Conservation (phyloP, 345 rosid species). For the Iberis pinnata region DNA sequence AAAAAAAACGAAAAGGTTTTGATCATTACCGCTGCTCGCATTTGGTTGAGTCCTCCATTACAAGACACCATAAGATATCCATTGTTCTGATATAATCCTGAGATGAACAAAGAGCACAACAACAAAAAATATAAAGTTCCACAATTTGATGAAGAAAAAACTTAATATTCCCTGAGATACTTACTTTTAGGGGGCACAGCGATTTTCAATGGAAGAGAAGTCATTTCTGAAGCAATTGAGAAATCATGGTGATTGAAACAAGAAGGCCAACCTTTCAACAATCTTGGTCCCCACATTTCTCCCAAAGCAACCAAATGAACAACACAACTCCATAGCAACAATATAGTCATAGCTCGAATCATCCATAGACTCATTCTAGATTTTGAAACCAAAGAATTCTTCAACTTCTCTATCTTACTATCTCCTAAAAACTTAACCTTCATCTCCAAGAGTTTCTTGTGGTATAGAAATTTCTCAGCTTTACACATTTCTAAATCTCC, state of each 20-base stretch:
- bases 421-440: conserved; percentile 44
- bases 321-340: conserved; percentile 89
- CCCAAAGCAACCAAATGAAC: conserved; percentile 88
- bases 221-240: conserved; percentile 34
- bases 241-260: conserved; percentile 47
- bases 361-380: conserved; percentile 78
- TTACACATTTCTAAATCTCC: conserved; percentile 25
- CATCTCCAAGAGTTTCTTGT: conserved; percentile 32
- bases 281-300: conserved; percentile 82
- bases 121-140: not conserved
- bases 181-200: conserved; percentile 76
- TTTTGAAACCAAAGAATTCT: conserved; percentile 33
- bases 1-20: not conserved
- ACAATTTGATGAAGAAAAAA: not conserved
- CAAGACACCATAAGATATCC: conserved; percentile 92
- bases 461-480: conserved; percentile 25
- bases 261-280: conserved; percentile 84
- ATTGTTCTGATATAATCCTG: conserved; percentile 91
- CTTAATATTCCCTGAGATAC: conserved; percentile 14
- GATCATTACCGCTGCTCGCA: conserved; percentile 71
- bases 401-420: conserved; percentile 47
- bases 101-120: conserved; percentile 15
- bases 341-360: conserved; percentile 77
- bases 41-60: conserved; percentile 92
- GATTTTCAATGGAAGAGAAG: conserved; percentile 38